Percentiles rank a stretch among this genome's conserved stretches.
These are phyloP conservation scores for Kodamaea neixiangensis DNA, from an alignment of 805 yeast species.

Conservation along the genomic window DNA sequence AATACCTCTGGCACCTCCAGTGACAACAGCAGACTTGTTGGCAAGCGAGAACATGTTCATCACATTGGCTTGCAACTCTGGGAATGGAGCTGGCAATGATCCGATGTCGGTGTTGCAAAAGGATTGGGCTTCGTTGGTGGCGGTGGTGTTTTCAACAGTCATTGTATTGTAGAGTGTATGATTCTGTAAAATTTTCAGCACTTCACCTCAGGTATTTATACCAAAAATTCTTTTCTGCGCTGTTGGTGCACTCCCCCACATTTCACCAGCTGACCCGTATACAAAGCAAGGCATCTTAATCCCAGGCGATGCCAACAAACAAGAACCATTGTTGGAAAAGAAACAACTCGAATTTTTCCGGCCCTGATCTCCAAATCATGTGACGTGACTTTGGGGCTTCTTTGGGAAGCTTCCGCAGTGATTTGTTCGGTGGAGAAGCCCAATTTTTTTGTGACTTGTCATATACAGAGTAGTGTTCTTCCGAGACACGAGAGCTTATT, in stretches of 20 bases:
- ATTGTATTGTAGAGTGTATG: slow-evolving; percentile 14
- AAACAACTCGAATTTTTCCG: slow-evolving; percentile 13
- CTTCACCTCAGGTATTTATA: slow-evolving; percentile 6
- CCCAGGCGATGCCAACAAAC: background rate
- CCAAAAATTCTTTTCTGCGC: background rate
- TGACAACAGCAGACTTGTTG: slow-evolving; percentile 35
- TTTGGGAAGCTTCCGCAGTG: background rate
- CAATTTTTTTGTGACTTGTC: background rate
- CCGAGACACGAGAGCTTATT: background rate
- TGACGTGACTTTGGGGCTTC: background rate
- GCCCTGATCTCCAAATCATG: background rate
- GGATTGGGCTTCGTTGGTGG: slow-evolving; percentile 22
- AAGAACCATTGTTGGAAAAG: slow-evolving; percentile 5
- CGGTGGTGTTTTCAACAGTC: slow-evolving; percentile 26
- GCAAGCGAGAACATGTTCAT: slow-evolving; percentile 32
- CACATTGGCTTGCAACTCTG: slow-evolving; percentile 28
- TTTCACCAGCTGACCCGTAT: background rate
- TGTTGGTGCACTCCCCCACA: background rate
- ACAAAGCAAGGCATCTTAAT: background rate
- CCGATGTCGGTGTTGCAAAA: slow-evolving; percentile 39
- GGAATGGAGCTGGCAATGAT: slow-evolving; percentile 38
- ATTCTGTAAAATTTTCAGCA: background rate
- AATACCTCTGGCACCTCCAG: slow-evolving; percentile 43
- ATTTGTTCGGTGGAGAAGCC: background rate
- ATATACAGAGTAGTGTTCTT: background rate